Conservation (phyloP, 2,329 filamentous ascomycete species). For the Monosporascus ibericus region DNA sequence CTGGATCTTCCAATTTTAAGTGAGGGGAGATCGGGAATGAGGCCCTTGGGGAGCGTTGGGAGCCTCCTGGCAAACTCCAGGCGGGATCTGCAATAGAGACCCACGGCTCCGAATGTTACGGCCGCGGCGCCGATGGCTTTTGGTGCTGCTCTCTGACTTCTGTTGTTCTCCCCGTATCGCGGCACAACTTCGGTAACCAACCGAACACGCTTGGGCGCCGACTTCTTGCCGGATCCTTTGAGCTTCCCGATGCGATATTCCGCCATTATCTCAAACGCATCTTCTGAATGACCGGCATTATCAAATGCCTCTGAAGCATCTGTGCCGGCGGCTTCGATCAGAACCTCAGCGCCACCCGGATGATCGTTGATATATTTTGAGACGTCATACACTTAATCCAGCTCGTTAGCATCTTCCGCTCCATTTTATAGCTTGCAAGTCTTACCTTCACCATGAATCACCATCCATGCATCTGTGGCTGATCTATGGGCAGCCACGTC, state of each 20-base stretch:
- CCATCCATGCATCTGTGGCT: slow-evolving; percentile 45
- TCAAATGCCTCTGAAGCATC: slow-evolving; percentile 78
- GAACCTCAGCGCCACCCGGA: slow-evolving; percentile 69
- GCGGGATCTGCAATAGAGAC: slow-evolving; percentile 13
- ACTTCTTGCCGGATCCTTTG: slow-evolving; percentile 21
- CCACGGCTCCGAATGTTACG: slow-evolving; percentile 10
- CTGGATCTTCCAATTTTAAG: slow-evolving; percentile 1
- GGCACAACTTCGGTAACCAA: slow-evolving; percentile 10
- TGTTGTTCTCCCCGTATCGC: neutral
- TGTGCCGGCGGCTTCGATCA: slow-evolving; percentile 70
- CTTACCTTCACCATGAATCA: slow-evolving; percentile 48
- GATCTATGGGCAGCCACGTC: slow-evolving; percentile 45
- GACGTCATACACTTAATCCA: slow-evolving; percentile 47
- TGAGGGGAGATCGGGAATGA: neutral
- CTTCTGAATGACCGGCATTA: slow-evolving; percentile 75
- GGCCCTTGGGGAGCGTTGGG: neutral
- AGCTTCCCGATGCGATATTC: slow-evolving; percentile 31
- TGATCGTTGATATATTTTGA: slow-evolving; percentile 54
- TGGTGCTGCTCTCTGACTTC: slow-evolving; percentile 1
- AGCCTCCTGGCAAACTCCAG: slow-evolving; percentile 3
- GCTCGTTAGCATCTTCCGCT: neutral
- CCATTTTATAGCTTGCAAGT: neutral
- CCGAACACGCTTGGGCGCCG: slow-evolving; percentile 16
- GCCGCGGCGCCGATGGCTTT: slow-evolving; percentile 3
- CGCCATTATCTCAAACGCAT: slow-evolving; percentile 38